A percentile compares a stretch with the other conserved stretches of the same genome.
Evolutionary conservation across 202 grass and related monocot genomes (phyloP).

Genomic region (Bolboschoenoplectus hybrid): DNA sequence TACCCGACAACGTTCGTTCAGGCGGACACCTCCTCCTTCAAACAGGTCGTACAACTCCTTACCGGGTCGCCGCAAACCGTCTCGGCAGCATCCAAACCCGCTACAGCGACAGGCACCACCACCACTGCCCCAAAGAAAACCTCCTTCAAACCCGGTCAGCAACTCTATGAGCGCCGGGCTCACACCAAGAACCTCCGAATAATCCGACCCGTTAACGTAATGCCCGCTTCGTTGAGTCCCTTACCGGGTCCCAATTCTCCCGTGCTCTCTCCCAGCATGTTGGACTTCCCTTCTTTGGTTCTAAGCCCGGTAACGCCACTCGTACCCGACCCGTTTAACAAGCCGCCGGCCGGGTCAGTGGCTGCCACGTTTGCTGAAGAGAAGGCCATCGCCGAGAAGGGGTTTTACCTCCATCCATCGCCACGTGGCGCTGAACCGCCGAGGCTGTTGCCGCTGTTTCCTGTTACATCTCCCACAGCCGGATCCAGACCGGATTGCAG

Average conservation of each 20-base stretch:
- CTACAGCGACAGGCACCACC: conserved; percentile 25
- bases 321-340: conserved; percentile 68
- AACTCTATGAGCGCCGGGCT: conserved; percentile 84
- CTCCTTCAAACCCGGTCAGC: conserved; percentile 57
- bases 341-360: conserved; percentile 44
- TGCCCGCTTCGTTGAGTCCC: conserved; percentile 42
- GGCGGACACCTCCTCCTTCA: conserved; percentile 86
- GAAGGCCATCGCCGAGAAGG: conserved; percentile 63
- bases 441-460: conserved; percentile 75
- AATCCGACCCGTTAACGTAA: conserved; percentile 67
- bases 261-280: conserved; percentile 73
- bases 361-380: conserved; percentile 52
- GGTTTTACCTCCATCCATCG: conserved; percentile 74
- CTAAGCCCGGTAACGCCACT: conserved; percentile 93
- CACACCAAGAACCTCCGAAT: conserved; percentile 80
- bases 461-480: conserved; percentile 55
- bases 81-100: conserved; percentile 38
- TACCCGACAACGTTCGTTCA: conserved; percentile 93
- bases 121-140: conserved; percentile 57
- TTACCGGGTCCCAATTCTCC: conserved; percentile 40
- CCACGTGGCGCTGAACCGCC: conserved; percentile 60
- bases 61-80: conserved; percentile 66
- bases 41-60: conserved; percentile 94
- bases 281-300: conserved; percentile 73
- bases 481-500: conserved; percentile 14